Evolutionary conservation across 352 stramenopile genomes (phyloP).

Genomic region (Paralagenidium karlingii): DNA sequence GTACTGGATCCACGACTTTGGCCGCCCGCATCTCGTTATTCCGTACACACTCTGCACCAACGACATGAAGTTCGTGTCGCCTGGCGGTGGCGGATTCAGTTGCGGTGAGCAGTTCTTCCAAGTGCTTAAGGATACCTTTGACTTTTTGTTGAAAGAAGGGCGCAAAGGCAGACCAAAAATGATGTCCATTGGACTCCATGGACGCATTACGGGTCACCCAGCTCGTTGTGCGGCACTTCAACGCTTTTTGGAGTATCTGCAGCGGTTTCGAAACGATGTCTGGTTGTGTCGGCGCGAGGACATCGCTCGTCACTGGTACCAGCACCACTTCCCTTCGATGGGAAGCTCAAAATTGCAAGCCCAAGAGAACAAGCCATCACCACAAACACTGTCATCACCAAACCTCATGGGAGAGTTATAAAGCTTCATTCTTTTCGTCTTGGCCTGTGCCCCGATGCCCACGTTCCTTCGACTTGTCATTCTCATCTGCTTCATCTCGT

Average conservation of each 20-base stretch:
- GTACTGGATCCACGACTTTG: slow-evolving; percentile 88
- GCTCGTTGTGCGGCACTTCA: slow-evolving; percentile 81
- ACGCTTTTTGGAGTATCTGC: slow-evolving; percentile 91
- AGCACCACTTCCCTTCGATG: slow-evolving; percentile 77
- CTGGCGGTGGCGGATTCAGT: slow-evolving; percentile 88
- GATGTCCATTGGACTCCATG: slow-evolving; percentile 93
- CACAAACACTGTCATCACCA: too few species aligned
- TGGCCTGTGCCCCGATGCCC: too few species aligned
- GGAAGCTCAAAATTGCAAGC: too few species aligned
- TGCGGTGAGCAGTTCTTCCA: slow-evolving; percentile 87
- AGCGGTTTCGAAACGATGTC: slow-evolving; percentile 78
- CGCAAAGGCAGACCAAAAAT: slow-evolving; percentile 83
- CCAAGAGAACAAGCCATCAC: too few species aligned
- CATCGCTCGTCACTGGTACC: slow-evolving; percentile 93
- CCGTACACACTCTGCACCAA: slow-evolving; percentile 94
- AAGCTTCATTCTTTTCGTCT: too few species aligned
- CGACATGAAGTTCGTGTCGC: slow-evolving; percentile 93
- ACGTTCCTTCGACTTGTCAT: too few species aligned
- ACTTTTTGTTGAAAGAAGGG: slow-evolving; percentile 85
- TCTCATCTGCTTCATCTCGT: too few species aligned
- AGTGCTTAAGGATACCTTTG: slow-evolving; percentile 87
- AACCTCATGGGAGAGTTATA: too few species aligned
- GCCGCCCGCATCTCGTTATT: slow-evolving; percentile 89
- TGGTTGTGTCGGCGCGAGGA: slow-evolving; percentile 90
- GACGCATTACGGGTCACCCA: slow-evolving; percentile 82